phyloP scores from a whole-genome alignment of 352 stramenopile genomes.

The Pythium aristosporum region DNA sequence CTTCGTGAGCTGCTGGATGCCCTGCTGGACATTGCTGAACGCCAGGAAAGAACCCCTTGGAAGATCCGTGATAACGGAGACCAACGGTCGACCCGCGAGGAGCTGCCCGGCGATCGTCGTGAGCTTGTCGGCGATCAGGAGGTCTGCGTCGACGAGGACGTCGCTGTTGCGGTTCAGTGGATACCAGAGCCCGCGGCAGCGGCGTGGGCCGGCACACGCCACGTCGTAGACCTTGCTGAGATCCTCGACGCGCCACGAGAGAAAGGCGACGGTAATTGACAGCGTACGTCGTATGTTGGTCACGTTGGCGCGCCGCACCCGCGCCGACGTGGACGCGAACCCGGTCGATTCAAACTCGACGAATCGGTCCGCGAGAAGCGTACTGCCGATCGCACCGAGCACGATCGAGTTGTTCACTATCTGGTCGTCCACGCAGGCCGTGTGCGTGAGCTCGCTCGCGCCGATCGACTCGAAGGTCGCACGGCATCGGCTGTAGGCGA shows the following conservation, averaged over 20 bases:
- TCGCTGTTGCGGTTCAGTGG: not conserved
- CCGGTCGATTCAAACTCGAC: slow-evolving; percentile 10
- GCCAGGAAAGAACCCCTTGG: slow-evolving; percentile 11
- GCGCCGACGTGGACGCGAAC: not conserved
- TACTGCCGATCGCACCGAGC: slow-evolving; percentile 10
- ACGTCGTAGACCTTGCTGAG: not conserved
- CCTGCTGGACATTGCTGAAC: slow-evolving; percentile 8
- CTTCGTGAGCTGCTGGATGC: not conserved
- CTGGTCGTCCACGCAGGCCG: slow-evolving; percentile 6
- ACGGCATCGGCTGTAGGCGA: slow-evolving; percentile 14
- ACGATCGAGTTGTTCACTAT: slow-evolving; percentile 18
- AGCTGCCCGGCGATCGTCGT: not conserved
- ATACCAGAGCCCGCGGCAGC: slow-evolving; percentile 13
- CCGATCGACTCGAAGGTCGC: slow-evolving; percentile 16
- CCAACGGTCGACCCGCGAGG: slow-evolving; percentile 8
- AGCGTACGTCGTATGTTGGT: slow-evolving; percentile 20
- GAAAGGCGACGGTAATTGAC: slow-evolving; percentile 18
- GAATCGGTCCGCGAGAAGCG: slow-evolving; percentile 12
- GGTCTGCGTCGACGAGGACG: not conserved
- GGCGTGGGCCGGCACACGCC: not conserved
- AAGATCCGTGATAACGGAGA: slow-evolving; percentile 17
- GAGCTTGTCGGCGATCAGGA: slow-evolving; percentile 11
- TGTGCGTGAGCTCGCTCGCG: not conserved
- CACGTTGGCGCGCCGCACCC: slow-evolving; percentile 19
- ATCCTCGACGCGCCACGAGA: slow-evolving; percentile 14